These are phyloP conservation scores for Spergularia bocconei DNA, from an alignment of 148 eudicot genomes.

Conservation along the genomic window DNA sequence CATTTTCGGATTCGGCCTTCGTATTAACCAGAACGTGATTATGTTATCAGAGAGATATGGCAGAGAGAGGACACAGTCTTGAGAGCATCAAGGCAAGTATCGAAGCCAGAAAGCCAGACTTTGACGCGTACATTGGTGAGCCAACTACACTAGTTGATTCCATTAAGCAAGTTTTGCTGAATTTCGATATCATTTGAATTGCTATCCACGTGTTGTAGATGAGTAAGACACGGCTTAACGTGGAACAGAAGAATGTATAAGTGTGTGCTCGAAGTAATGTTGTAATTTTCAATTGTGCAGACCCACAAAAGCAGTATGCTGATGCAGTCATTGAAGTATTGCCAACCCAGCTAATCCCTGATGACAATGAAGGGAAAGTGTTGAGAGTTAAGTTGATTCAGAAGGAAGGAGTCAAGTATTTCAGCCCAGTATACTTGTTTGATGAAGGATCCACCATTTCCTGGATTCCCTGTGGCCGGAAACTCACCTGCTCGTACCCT, in stretches of 20 bases:
- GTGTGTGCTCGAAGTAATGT: no score
- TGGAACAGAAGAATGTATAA: not conserved
- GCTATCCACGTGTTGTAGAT: not conserved
- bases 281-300: constrained; percentile 33
- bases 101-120: constrained; percentile 96
- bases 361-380: constrained; percentile 86
- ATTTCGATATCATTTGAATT: not conserved
- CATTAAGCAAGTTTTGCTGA: not conserved
- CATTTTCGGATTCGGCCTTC: no score
- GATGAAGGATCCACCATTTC: constrained; percentile 94
- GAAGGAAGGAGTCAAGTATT: constrained; percentile 84
- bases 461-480: constrained; percentile 98
- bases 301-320: constrained; percentile 93
- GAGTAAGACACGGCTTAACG: not conserved
- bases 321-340: constrained; percentile 95
- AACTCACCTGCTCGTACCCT: constrained; percentile 95
- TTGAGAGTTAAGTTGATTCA: constrained; percentile 87
- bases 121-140: constrained; percentile 94
- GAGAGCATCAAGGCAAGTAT: constrained; percentile 99
- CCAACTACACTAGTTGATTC: not conserved
- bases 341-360: constrained; percentile 91
- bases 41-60: constrained; percentile 87
- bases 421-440: constrained; percentile 92
- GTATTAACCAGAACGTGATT: not conserved
- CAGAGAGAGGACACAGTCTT: constrained; percentile 97